These are phyloP conservation scores for Rosa multiflora DNA, from an alignment of 306 rosid genomes.

Conservation along the genomic window DNA sequence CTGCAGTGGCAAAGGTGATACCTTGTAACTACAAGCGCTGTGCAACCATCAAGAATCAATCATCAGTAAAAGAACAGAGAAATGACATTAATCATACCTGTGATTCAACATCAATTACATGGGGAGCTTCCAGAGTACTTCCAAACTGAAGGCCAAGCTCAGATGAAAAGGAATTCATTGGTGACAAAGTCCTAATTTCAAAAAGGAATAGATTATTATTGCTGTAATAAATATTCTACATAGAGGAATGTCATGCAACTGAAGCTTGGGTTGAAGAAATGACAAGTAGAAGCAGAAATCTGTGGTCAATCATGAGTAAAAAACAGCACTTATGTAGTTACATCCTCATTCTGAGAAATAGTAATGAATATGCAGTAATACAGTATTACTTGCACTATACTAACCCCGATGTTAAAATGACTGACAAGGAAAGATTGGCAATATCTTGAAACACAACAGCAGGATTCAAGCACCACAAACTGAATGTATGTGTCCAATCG, in stretches of 20 bases:
- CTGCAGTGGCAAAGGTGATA: slow-evolving; percentile 46
- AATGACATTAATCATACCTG: slow-evolving; percentile 48
- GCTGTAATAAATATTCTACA: not conserved
- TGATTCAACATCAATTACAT: slow-evolving; percentile 78
- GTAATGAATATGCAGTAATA: not conserved
- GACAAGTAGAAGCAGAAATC: not conserved
- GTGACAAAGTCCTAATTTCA: slow-evolving; percentile 80
- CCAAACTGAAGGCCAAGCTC: slow-evolving; percentile 93
- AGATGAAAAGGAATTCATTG: slow-evolving; percentile 84
- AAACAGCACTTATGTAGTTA: not conserved
- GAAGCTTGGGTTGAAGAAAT: not conserved
- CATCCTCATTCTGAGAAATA: not conserved
- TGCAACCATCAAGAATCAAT: slow-evolving; percentile 27
- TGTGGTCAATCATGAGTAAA: not conserved
- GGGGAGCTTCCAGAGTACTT: slow-evolving; percentile 91
- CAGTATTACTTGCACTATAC: slow-evolving; percentile 14
- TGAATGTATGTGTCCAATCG: slow-evolving; percentile 72
- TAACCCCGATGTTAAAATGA: slow-evolving; percentile 92
- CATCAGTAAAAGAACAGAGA: slow-evolving; percentile 23
- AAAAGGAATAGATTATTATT: slow-evolving; percentile 17
- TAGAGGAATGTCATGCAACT: not conserved
- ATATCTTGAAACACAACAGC: slow-evolving; percentile 91
- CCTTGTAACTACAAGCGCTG: slow-evolving; percentile 28
- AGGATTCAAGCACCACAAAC: slow-evolving; percentile 99
- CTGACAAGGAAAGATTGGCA: slow-evolving; percentile 77